Base-by-base conservation (phyloP, 1,284 basidiomycete genomes). In the Cutaneotrichosporon sp. region DNA sequence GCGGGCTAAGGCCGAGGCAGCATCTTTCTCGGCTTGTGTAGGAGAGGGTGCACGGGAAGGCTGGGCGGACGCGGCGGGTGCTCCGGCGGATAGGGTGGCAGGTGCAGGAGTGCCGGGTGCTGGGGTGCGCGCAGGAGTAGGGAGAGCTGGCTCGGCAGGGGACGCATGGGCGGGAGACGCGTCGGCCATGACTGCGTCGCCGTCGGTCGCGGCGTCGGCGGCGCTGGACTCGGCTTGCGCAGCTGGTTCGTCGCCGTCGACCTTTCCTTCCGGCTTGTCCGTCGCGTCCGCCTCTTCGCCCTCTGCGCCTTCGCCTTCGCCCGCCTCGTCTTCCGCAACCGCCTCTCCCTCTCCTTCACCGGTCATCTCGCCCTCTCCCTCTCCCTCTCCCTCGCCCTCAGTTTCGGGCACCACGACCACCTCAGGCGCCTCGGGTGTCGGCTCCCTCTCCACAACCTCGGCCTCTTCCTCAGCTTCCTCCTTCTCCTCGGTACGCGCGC, bases 301-400 rank as follows among this genome's bases (percentile, higher is more conserved):
- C 26, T 26, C 26, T 3, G 26, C 26, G 26, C 26, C 26, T 4
- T 61, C 38, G 9, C 50, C 58, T 1, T 58, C 64, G n/a, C 47
- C 56, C 70, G 68, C 68, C 51, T 71, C 66, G 26, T 26, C 26
- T 26, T 26, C 26, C 26, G 26, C 26, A 26, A 26, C 26, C 9
- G 67, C 67, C 30, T 70, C 70, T 4, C 10, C 49, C 10, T 60
- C 62, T 5, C 26, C 56, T 7, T 31, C 32, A 8, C 40, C 51
- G 2, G 64, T 31, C 0, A 9, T 56, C 13, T 14, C 49, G 36
- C 49, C 58, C 6, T 58, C 61, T 13, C 55, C 56, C 11, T 86
- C 88, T 11, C 51, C 65, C 13, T 61, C 64, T 6, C 31, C 40
- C 32, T 53, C 58, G 3, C 13, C 57, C 11, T 55, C 64, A 4